Evolutionary conservation across 2,329 filamentous ascomycete species (phyloP).

Genomic region (Coleophoma eucalyptorum): DNA sequence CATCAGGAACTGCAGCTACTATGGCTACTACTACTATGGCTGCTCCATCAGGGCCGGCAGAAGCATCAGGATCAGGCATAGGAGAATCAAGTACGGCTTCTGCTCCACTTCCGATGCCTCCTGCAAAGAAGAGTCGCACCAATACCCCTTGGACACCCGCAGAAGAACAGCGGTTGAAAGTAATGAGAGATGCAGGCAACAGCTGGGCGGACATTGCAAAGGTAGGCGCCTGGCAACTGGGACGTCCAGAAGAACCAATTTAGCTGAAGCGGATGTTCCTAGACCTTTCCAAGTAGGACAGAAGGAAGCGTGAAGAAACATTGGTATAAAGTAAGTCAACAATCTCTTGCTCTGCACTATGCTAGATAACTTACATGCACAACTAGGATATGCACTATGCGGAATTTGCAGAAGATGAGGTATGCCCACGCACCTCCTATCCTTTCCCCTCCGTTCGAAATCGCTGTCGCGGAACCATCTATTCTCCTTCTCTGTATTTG

Average conservation of each 20-base stretch:
- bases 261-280: slow-evolving; percentile 9
- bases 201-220: slow-evolving; percentile 99
- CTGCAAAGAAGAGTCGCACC: slow-evolving; percentile 89
- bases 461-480: no score
- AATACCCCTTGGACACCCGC: slow-evolving; percentile 98
- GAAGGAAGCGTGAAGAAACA: slow-evolving; percentile 99
- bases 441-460: not conserved
- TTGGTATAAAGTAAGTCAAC: slow-evolving; percentile 83
- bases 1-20: slow-evolving; percentile 9
- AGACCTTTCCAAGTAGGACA: slow-evolving; percentile 90
- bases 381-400: slow-evolving; percentile 96
- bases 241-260: slow-evolving; percentile 2
- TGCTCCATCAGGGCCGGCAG: slow-evolving; percentile 6
- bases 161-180: slow-evolving; percentile 88
- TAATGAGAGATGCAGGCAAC: slow-evolving; percentile 87
- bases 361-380: not conserved
- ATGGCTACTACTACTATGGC: slow-evolving; percentile 11
- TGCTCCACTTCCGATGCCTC: slow-evolving; percentile 43
- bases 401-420: slow-evolving; percentile 96
- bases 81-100: slow-evolving; percentile 18
- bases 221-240: slow-evolving; percentile 44
- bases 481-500: no score
- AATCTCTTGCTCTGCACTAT: not conserved
- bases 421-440: slow-evolving; percentile 36
- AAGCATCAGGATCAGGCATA: not conserved